These are phyloP conservation scores for Leptographium lundbergii DNA, from an alignment of 2,329 filamentous ascomycete species.

Conservation along the genomic window DNA sequence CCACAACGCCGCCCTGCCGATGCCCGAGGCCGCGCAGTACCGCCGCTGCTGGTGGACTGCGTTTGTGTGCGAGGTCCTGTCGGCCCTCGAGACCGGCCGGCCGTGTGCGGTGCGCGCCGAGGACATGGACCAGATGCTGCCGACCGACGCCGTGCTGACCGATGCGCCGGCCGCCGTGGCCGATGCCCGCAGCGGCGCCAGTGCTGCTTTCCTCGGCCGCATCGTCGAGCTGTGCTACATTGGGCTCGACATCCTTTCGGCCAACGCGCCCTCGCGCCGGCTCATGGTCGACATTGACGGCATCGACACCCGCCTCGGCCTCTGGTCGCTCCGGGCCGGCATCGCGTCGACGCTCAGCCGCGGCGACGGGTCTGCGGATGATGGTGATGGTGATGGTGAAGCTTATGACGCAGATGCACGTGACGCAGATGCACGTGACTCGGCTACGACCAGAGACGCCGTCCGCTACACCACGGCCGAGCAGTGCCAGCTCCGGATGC, in stretches of 20 bases:
- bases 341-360: neutral
- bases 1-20: conserved; percentile 4
- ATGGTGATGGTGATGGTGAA: neutral
- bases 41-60: conserved; percentile 4
- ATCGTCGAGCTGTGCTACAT: conserved; percentile 2
- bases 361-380: neutral
- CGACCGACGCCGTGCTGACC: neutral
- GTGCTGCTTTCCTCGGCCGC: neutral
- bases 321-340: neutral
- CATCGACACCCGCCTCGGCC: neutral
- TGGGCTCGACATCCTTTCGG: neutral
- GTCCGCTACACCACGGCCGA: neutral
- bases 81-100: conserved; percentile 6
- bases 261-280: neutral
- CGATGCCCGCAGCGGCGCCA: neutral
- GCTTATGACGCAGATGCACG: no score
- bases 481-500: neutral
- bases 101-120: conserved; percentile 3
- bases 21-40: neutral
- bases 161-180: neutral
- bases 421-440: no score
- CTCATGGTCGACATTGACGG: neutral
- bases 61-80: conserved; percentile 5
- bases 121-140: conserved; percentile 1
- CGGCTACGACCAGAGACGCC: neutral